Conservation (phyloP, 2,329 filamentous ascomycete genomes). For the Xylaria sp. region DNA sequence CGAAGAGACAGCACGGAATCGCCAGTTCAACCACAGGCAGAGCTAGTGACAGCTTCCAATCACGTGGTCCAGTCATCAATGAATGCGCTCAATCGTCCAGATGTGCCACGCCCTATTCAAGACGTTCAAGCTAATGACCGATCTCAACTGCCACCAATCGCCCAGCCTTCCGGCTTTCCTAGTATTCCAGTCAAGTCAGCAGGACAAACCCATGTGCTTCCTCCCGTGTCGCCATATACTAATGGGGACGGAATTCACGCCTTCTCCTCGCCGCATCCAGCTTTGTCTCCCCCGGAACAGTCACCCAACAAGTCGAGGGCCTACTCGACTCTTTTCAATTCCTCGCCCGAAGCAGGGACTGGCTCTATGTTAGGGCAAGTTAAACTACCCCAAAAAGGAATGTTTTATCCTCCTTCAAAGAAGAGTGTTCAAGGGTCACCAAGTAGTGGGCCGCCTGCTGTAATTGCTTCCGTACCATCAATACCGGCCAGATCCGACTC, state of each 20-base stretch:
- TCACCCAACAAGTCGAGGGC: conserved; percentile 55
- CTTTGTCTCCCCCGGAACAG: conserved; percentile 55
- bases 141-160: conserved; percentile 39
- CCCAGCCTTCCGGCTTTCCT: conserved; percentile 37
- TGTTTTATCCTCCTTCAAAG: conserved; percentile 49
- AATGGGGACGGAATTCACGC: conserved; percentile 53
- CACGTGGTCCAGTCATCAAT: conserved; percentile 41
- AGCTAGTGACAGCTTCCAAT: conserved; percentile 27
- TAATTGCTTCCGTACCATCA: conserved; percentile 39
- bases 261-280: conserved; percentile 58
- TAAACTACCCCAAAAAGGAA: conserved; percentile 48
- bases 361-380: conserved; percentile 36
- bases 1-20: conserved; percentile 42
- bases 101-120: conserved; percentile 30
- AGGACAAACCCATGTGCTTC: conserved; percentile 45
- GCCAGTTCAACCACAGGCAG: conserved; percentile 35
- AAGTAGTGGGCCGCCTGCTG: conserved; percentile 41
- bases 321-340: conserved; percentile 54
- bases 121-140: conserved; percentile 29
- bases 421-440: conserved; percentile 38
- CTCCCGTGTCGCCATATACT: conserved; percentile 45
- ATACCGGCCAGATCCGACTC: conserved; percentile 45
- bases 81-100: conserved; percentile 34
- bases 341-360: conserved; percentile 43
- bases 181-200: conserved; percentile 47